Evolutionary conservation across 2,329 filamentous ascomycete species (phyloP).

Genomic region (Hymenoscyphus salicellus): DNA sequence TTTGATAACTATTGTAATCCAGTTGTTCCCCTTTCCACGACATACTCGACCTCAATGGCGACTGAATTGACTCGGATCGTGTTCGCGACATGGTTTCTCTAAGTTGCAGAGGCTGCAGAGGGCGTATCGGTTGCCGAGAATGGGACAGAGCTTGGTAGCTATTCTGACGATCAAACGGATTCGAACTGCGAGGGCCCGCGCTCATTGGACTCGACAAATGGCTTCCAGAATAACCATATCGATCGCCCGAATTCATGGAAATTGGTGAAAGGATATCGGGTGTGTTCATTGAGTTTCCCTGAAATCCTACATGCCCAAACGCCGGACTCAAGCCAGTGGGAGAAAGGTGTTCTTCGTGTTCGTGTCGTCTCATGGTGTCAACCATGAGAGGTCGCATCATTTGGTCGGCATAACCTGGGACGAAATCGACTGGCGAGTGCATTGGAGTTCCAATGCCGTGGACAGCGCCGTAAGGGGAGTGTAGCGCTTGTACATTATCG

Average conservation of each 20-base stretch:
- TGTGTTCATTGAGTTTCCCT: constrained; percentile 48
- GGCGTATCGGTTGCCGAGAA: constrained; percentile 46
- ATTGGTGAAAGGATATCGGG: constrained; percentile 57
- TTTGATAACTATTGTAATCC: constrained; percentile 53
- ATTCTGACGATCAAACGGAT: constrained; percentile 51
- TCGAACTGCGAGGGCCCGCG: constrained; percentile 48
- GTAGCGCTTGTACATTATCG: constrained; percentile 66
- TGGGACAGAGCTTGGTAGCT: constrained; percentile 48
- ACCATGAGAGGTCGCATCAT: constrained; percentile 61
- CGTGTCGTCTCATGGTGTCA: constrained; percentile 61
- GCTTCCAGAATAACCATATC: constrained; percentile 47
- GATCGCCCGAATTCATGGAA: constrained; percentile 53
- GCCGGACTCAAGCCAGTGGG: constrained; percentile 64
- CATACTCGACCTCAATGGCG: constrained; percentile 58
- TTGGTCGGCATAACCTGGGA: constrained; percentile 54
- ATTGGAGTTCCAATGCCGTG: constrained; percentile 36
- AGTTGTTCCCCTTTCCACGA: constrained; percentile 61
- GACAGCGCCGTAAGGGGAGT: constrained; percentile 61
- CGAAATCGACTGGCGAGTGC: constrained; percentile 36
- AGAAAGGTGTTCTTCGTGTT: constrained; percentile 64
- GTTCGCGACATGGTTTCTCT: constrained; percentile 56
- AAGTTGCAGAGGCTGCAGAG: constrained; percentile 57
- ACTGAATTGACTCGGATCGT: constrained; percentile 57
- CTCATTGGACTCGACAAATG: constrained; percentile 49
- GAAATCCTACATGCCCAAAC: constrained; percentile 65